A percentile compares a stretch with the other conserved stretches of the same genome.
These are phyloP conservation scores for Monosporascus sp. DNA, from an alignment of 2,329 filamentous ascomycete genomes.

Conservation along the genomic window DNA sequence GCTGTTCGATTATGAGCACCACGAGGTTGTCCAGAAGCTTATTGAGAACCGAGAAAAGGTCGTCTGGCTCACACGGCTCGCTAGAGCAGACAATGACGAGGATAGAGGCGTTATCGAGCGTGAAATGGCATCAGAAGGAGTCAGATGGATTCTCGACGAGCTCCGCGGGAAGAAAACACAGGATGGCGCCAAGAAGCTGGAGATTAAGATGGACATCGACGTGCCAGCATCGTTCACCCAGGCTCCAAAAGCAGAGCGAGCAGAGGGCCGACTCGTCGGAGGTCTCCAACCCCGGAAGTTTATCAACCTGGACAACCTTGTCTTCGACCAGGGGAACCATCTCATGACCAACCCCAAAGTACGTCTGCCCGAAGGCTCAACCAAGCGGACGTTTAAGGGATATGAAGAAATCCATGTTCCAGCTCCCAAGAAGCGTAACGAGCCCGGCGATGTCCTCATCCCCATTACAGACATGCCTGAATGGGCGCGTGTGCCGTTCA, in stretches of 20 bases:
- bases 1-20: constrained; percentile 94
- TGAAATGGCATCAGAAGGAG: constrained; percentile 85
- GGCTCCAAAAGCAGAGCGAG: constrained; percentile 46
- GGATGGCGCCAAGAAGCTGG: constrained; percentile 62
- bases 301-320: constrained; percentile 90
- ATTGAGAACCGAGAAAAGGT: constrained; percentile 91
- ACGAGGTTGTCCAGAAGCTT: constrained; percentile 84
- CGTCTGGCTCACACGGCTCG: constrained; percentile 88
- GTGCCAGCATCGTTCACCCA: constrained; percentile 55
- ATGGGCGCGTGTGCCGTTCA: constrained; percentile 85
- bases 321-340: constrained; percentile 98
- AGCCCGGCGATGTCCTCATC: constrained; percentile 73
- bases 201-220: constrained; percentile 95
- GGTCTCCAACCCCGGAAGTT: constrained; percentile 80
- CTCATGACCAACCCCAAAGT: constrained; percentile 99
- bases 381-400: constrained; percentile 91
- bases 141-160: constrained; percentile 83
- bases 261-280: constrained; percentile 67
- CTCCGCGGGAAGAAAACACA: constrained; percentile 66
- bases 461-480: constrained; percentile 85
- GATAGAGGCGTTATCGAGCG: constrained; percentile 73
- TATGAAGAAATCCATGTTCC: constrained; percentile 99
- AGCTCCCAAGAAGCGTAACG: constrained; percentile 79
- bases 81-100: constrained; percentile 73
- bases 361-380: constrained; percentile 86